A percentile compares a stretch with the other conserved stretches of the same genome.
These are phyloP conservation scores for Nemania diffusa DNA, from an alignment of 2,329 filamentous ascomycete species.

Conservation along the genomic window DNA sequence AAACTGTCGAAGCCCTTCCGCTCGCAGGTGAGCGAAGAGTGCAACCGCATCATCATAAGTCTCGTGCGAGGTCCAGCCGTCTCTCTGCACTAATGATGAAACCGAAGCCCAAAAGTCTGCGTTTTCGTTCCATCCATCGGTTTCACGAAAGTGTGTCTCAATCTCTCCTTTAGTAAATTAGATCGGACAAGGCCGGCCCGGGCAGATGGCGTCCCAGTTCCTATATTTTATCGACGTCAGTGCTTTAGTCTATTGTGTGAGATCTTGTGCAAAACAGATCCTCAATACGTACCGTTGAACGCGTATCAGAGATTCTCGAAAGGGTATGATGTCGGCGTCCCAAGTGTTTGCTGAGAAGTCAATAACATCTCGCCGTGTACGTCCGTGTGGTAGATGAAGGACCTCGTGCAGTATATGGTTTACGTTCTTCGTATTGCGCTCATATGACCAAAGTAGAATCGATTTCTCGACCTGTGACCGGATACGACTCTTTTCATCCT, in stretches of 20 bases:
- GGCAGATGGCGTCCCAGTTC: conserved; percentile 11
- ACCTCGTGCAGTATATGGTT: conserved; percentile 11
- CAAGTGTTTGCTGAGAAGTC: conserved; percentile 10
- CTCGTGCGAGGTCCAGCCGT: conserved; percentile 21
- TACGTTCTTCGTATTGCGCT: conserved; percentile 1
- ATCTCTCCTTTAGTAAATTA: conserved; percentile 17
- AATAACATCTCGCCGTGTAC: background rate
- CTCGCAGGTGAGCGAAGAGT: conserved; percentile 17
- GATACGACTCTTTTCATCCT: conserved; percentile 7
- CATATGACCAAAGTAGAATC: conserved; percentile 9
- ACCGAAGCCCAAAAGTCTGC: conserved; percentile 18
- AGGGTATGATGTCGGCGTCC: conserved; percentile 15
- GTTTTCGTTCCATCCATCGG: conserved; percentile 19
- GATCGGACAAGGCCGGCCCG: conserved; percentile 15
- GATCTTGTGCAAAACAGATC: background rate
- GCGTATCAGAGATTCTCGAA: conserved; percentile 16
- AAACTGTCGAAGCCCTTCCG: conserved; percentile 4
- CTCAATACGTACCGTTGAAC: conserved; percentile 6
- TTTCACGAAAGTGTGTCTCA: conserved; percentile 6
- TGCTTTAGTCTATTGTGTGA: background rate
- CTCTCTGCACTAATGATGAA: conserved; percentile 8
- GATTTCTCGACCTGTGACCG: conserved; percentile 12
- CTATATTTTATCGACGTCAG: conserved; percentile 4
- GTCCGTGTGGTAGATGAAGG: conserved; percentile 7
- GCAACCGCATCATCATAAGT: conserved; percentile 16